Evolutionary conservation across 2,329 filamentous ascomycete species (phyloP), one percentile per base, ranked within the genome.

Genomic region (Pseudogymnoascus sp.): DNA sequence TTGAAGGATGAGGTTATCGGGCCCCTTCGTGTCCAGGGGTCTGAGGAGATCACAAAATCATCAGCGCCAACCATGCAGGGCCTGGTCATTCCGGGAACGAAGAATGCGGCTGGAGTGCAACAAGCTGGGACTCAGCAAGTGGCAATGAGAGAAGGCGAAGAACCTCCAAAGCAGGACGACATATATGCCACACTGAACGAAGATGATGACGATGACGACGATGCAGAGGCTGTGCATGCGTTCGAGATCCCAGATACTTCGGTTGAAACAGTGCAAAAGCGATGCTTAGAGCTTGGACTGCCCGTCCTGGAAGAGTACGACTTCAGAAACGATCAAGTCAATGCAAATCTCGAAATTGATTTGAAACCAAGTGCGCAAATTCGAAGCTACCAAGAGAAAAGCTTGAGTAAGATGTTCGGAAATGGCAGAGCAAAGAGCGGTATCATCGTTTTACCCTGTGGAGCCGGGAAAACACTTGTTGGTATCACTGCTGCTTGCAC

Each of bases 401-500:
- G 92, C 67, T 79, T 99, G 8, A 96, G 90, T 78, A 99, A 99
- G 75, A 99, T 99, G 94, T 99, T 99, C 73, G 93, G 94, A 72
- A 99, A 99, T 72, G 93, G 93, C 59, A 88, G 94, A 75, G 94
- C 94, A 12, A 94, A 96, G 78, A 97, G 92, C 74, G 94, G 94
- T 62, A 95, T 99, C 67, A 99, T 99, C 64, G 94, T 99, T 62
- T 76, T 99, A 68, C 94, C 94, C 15, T 99, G 94, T 73, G 94
- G 94, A 68, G 94, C 94, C 15, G 94, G 94, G 64, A 99, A 99
- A 79, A 99, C 94, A 1, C 78, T 99, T 40, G 94, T 99, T 13
- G 94, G 94, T n/a, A 96, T 99, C 68, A 97, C 94, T 18, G 94
- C 94, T 42, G 94, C 92, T 18, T 97, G 94, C 75, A 97, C 94